Conservation (phyloP, 2,329 filamentous ascomycete genomes). For the Sporothrix protearum region DNA sequence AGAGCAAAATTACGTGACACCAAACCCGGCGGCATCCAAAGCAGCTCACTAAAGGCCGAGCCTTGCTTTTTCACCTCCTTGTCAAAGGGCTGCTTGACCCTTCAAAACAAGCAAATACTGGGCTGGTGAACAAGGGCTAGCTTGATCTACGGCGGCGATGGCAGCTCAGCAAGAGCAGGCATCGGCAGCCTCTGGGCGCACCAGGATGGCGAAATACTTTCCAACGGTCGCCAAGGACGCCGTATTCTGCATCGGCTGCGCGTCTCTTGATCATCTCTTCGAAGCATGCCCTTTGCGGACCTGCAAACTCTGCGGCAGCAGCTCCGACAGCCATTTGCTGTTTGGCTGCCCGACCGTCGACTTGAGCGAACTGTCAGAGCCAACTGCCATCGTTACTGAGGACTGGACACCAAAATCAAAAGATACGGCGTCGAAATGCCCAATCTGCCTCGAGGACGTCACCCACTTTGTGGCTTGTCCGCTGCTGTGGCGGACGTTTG, state of each 20-base stretch:
- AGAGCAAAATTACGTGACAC: background rate
- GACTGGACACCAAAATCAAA: background rate
- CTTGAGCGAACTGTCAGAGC: background rate
- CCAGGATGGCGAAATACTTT: slow-evolving; percentile 49
- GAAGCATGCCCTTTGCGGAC: slow-evolving; percentile 43
- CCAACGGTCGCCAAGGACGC: slow-evolving; percentile 45
- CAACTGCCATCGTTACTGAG: background rate
- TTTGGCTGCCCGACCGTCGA: slow-evolving; percentile 42
- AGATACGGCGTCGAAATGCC: background rate
- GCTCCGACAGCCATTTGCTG: slow-evolving; percentile 44
- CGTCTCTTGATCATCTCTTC: slow-evolving; percentile 45
- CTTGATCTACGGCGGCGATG: slow-evolving; percentile 3
- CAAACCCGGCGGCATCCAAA: background rate
- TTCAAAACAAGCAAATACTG: background rate
- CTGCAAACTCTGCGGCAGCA: slow-evolving; percentile 49
- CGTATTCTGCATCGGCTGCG: slow-evolving; percentile 52
- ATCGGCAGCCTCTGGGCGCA: background rate
- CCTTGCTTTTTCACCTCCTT: background rate
- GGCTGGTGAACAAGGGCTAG: background rate
- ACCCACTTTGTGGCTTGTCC: slow-evolving; percentile 17
- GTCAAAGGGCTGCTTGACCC: background rate
- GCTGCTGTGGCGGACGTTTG: slow-evolving; percentile 58
- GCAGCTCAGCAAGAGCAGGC: background rate
- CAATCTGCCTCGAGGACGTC: slow-evolving; percentile 12
- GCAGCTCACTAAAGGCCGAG: background rate